phyloP scores from a whole-genome alignment of 768 basidiomycete genomes.

The Xerocomellus chrysenteron region DNA sequence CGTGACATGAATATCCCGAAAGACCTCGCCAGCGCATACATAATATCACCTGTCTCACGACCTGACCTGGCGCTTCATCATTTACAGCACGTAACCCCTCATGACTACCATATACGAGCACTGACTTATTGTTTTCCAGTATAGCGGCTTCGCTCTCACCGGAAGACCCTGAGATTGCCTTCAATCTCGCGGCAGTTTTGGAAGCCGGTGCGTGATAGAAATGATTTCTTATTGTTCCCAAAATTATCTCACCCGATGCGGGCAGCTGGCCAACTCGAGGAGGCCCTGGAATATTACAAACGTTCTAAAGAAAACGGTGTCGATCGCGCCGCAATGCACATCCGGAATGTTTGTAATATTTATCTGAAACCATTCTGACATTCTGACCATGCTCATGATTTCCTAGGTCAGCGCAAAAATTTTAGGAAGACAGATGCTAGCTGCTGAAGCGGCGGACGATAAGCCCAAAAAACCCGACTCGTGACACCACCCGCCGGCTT shows the following conservation, averaged over 20 bases:
- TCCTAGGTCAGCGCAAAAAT: constrained; percentile 79
- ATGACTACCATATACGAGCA: constrained; percentile 29
- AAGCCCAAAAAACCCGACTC: constrained; percentile 28
- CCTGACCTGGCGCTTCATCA: constrained; percentile 88
- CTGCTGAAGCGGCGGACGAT: constrained; percentile 30
- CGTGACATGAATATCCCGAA: constrained; percentile 24
- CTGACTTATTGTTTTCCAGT: constrained; percentile 46
- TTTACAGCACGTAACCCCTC: constrained; percentile 55
- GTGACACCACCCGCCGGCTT: constrained; percentile 14
- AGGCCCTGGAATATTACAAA: constrained; percentile 80
- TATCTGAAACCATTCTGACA: constrained; percentile 17
- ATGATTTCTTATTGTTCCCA: constrained; percentile 35
- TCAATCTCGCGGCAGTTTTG: constrained; percentile 87
- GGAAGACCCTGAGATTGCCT: constrained; percentile 88
- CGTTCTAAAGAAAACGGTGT: constrained; percentile 75
- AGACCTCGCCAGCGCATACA: constrained; percentile 90
- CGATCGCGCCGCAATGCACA: constrained; percentile 78
- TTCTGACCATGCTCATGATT: constrained; percentile 13
- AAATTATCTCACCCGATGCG: constrained; percentile 30
- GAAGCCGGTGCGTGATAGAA: constrained; percentile 69
- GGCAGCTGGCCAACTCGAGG: constrained; percentile 74
- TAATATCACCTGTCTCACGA: constrained; percentile 73
- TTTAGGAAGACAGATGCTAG: constrained; percentile 56
- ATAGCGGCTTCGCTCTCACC: constrained; percentile 81
- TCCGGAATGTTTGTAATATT: constrained; percentile 64